Percentiles rank a stretch among this genome's conserved stretches.
Evolutionary conservation across 345 rosid species (phyloP).

Genomic region (Melaleuca quinquenervia): DNA sequence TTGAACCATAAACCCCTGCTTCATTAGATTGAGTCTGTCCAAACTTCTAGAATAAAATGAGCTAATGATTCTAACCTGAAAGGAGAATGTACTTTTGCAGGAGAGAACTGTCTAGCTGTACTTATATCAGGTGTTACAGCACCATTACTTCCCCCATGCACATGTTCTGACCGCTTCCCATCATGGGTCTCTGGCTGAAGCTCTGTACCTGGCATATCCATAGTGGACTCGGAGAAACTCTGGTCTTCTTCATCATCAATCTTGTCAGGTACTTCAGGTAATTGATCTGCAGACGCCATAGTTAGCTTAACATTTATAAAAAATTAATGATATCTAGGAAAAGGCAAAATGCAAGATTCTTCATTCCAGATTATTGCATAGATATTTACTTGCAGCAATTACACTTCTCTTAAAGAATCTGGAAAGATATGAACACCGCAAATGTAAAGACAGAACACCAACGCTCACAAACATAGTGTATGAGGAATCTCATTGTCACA

Average conservation of each 20-base stretch:
- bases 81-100: conserved; percentile 9
- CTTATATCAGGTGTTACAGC: conserved; percentile 21
- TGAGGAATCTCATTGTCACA: not conserved
- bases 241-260: conserved; percentile 8
- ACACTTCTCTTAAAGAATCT: not conserved
- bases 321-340: not conserved
- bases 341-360: not conserved
- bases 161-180: conserved; percentile 12
- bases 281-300: conserved; percentile 27
- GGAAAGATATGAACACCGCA: not conserved
- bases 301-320: conserved; percentile 7
- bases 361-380: not conserved
- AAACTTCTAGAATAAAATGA: not conserved
- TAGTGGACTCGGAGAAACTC: not conserved
- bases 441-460: not conserved
- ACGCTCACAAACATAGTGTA: not conserved
- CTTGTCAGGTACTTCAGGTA: conserved; percentile 10
- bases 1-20: not conserved
- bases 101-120: conserved; percentile 8
- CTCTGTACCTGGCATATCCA: conserved; percentile 4
- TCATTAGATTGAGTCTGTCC: not conserved
- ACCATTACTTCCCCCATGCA: conserved; percentile 8
- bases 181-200: not conserved
- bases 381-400: not conserved
- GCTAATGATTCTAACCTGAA: conserved; percentile 34